Evolutionary conservation across 1,284 basidiomycete species (phyloP).

Genomic region (Ganoderma sinense): DNA sequence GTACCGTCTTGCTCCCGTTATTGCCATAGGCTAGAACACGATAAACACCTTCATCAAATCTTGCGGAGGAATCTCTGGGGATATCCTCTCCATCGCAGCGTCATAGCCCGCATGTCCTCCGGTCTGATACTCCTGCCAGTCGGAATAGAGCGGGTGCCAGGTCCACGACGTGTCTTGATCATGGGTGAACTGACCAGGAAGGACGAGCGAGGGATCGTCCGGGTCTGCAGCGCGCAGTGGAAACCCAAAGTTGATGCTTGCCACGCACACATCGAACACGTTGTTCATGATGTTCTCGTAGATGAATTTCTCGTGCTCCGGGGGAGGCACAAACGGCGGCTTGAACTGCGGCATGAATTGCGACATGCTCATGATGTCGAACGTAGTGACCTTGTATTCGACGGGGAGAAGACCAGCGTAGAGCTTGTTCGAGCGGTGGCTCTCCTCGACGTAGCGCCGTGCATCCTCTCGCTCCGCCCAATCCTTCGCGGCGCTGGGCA

Average conservation of each 20-base stretch:
- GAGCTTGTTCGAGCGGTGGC: background rate
- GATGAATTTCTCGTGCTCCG: background rate
- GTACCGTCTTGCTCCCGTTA: too few relatives aligned
- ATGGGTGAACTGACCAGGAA: background rate
- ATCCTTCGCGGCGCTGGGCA: background rate
- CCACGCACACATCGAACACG: background rate
- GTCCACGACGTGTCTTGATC: background rate
- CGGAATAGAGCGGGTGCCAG: background rate
- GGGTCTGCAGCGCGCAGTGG: background rate
- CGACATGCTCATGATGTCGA: background rate
- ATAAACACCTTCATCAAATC: background rate
- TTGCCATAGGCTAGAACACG: background rate
- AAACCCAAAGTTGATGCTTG: background rate
- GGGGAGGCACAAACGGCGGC: background rate
- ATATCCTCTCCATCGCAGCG: background rate
- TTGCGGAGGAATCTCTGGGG: background rate
- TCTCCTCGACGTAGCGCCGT: background rate
- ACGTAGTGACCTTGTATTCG: background rate
- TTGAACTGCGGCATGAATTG: background rate
- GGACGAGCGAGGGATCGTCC: background rate
- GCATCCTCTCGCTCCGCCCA: background rate
- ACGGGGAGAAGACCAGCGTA: background rate
- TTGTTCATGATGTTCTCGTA: background rate
- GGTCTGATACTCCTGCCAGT: background rate
- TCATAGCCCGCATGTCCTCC: background rate